A percentile compares a stretch with the other conserved stretches of the same genome.
Evolutionary conservation across 345 rosid genomes (phyloP).

Genomic region (Diplotaxis tenuifolia): DNA sequence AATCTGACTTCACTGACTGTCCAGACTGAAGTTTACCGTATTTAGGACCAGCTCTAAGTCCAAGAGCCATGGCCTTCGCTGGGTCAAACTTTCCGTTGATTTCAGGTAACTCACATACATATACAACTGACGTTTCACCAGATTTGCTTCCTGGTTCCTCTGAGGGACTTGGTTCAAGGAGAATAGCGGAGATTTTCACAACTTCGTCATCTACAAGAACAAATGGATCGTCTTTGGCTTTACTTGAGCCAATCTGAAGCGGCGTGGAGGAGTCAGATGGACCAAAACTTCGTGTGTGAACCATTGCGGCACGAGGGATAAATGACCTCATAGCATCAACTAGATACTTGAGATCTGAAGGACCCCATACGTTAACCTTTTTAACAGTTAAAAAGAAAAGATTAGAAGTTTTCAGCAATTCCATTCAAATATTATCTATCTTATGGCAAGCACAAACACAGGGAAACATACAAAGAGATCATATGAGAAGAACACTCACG

Average conservation of each 20-base stretch:
- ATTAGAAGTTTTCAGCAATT: constrained; percentile 4
- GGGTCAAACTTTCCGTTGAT: constrained; percentile 90
- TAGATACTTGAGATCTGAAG: constrained; percentile 86
- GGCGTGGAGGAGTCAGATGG: constrained; percentile 45
- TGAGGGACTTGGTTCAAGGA: constrained; percentile 45
- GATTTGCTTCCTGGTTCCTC: constrained; percentile 47
- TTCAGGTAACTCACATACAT: constrained; percentile 86
- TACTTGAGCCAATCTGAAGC: constrained; percentile 37
- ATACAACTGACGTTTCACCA: constrained; percentile 82
- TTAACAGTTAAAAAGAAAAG: constrained; percentile 12
- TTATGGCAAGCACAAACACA: constrained; percentile 6
- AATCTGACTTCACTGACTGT: constrained; percentile 79
- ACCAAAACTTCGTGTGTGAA: constrained; percentile 88
- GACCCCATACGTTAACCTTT: constrained; percentile 96
- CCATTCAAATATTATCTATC: not conserved
- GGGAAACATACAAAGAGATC: constrained; percentile 28
- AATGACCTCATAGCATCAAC: constrained; percentile 95
- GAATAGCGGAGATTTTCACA: constrained; percentile 81
- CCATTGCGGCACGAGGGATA: constrained; percentile 97
- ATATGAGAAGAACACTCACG: constrained; percentile 57
- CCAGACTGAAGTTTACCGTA: constrained; percentile 80
- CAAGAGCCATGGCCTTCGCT: constrained; percentile 73
- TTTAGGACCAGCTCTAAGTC: constrained; percentile 81
- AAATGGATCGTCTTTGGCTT: constrained; percentile 46
- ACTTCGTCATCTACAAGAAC: constrained; percentile 78